phyloP scores from a whole-genome alignment of 495 filamentous ascomycete genomes.

The Hyphodiscus hymeniophilus region DNA sequence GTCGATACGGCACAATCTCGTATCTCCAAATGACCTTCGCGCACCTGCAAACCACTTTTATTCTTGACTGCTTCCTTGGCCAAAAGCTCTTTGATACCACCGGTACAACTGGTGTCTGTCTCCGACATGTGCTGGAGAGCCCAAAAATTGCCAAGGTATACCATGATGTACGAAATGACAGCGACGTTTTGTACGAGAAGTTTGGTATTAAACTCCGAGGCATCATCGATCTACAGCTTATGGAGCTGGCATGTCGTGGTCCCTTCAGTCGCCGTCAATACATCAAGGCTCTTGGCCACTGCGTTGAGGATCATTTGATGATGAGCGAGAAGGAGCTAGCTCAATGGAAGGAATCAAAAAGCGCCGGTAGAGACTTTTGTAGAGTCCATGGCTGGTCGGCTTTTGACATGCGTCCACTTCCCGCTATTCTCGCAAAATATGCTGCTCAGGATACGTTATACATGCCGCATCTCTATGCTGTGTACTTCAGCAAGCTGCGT shows the following conservation, averaged over 20 bases:
- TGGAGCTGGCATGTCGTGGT: constrained; percentile 47
- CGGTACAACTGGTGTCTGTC: constrained; percentile 23
- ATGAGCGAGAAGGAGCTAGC: no score
- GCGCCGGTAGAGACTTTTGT: no score
- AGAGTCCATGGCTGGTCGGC: no score
- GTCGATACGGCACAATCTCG: constrained; percentile 39
- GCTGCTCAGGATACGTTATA: no score
- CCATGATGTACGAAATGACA: constrained; percentile 49
- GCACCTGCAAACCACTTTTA: constrained; percentile 30
- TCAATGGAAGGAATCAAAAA: no score
- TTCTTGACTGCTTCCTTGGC: constrained; percentile 43
- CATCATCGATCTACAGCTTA: constrained; percentile 46
- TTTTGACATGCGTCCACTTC: no score
- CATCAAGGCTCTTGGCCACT: no score
- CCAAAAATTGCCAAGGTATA: constrained; percentile 37
- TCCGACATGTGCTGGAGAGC: constrained; percentile 44
- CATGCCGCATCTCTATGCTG: no score
- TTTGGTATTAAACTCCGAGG: constrained; percentile 30
- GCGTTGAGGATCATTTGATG: no score
- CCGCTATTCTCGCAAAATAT: no score
- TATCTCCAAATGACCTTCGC: constrained; percentile 34
- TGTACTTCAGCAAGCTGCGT: no score
- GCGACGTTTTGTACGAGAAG: constrained; percentile 40
- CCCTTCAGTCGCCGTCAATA: no score
- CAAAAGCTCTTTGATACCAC: constrained; percentile 35